Evolutionary conservation across 352 stramenopile species (phyloP), one percentile per base, ranked within the genome.

Genomic region (Phytophthora chlamydospora): DNA sequence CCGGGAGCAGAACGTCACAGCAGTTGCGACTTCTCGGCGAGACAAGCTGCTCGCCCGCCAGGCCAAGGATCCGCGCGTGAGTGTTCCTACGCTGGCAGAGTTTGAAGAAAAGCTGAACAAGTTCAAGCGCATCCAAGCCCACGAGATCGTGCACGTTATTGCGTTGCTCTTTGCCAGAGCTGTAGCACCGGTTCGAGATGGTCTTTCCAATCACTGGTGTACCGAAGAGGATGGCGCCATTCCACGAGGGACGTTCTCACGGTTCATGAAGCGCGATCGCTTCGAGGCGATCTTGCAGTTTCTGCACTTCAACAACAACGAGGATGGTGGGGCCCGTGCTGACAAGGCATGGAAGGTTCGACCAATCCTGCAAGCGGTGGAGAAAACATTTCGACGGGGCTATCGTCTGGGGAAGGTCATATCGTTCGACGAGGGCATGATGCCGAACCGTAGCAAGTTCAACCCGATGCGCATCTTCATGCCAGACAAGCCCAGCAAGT

Each of bases 251-350:
- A 67, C 56, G 0, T 63, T 66, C 16, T 27, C 44, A 12, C 53
- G 51, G 0, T 72, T 54, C 47, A 61, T 68, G 57, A 68, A 60
- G 2, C 45, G 51, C 5, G 31, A 19, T 16, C 45, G 57, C 2
- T 68, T 64, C 6, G 57, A 72, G 11, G 40, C 12, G 4, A 55
- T 72, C 10, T 36, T 61, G 19, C 27, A 42, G 27, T 72, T 54
- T 19, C n/a, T 68, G 5, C 64, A 72, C 12, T 68, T 68, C 47
- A 68, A 61, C 34, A 39, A 64, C 51, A 68, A 62, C 16, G 24
- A 29, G 8, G 36, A 32, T 12, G 17, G 8, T 14, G 29, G 13
- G 0, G 34, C 16, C 1, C 21, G 3, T 0, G 8, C 2, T 8
- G 59, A 63, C 35, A 60, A 42, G 27, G 57, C 63, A 1, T 68